These are phyloP conservation scores for Zoysia pacifica DNA, from an alignment of 176 grass and related monocot genomes.

Conservation along the genomic window DNA sequence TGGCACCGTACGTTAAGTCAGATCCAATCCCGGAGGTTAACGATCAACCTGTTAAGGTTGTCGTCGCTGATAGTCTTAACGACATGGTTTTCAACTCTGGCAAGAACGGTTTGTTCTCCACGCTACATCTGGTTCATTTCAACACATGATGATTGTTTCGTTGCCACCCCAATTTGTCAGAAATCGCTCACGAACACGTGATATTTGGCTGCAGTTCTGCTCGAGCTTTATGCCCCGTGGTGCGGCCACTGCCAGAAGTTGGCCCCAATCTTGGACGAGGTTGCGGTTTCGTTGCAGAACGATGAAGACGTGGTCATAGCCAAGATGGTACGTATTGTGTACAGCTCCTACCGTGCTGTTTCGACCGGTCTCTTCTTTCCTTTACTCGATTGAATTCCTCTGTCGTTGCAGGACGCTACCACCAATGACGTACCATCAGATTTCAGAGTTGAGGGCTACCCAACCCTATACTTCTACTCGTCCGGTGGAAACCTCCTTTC, in stretches of 20 bases:
- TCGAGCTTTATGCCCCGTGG: constrained; percentile 80
- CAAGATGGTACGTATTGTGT: constrained; percentile 58
- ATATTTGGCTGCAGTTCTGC: constrained; percentile 52
- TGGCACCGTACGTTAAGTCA: constrained; percentile 56
- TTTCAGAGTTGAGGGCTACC: constrained; percentile 51
- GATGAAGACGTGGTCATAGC: constrained; percentile 66
- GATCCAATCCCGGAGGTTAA: constrained; percentile 67
- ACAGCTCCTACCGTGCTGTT: neutral
- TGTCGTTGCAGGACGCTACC: constrained; percentile 50
- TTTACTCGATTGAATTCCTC: neutral
- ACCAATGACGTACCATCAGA: constrained; percentile 52
- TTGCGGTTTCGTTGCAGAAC: constrained; percentile 54
- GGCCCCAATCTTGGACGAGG: constrained; percentile 63
- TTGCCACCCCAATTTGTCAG: neutral
- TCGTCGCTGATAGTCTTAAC: constrained; percentile 57
- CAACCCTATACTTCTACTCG: constrained; percentile 57
- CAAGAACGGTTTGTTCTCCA: constrained; percentile 61
- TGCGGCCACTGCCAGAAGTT: constrained; percentile 64
- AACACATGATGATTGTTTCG: neutral
- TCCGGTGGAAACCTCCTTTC: constrained; percentile 46
- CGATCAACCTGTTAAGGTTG: constrained; percentile 58
- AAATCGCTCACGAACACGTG: neutral
- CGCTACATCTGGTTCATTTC: neutral
- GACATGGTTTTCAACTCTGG: constrained; percentile 56
- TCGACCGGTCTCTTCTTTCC: constrained; percentile 1